These are phyloP conservation scores for Terfezia claveryi DNA, from an alignment of 495 filamentous ascomycete species.

Conservation along the genomic window DNA sequence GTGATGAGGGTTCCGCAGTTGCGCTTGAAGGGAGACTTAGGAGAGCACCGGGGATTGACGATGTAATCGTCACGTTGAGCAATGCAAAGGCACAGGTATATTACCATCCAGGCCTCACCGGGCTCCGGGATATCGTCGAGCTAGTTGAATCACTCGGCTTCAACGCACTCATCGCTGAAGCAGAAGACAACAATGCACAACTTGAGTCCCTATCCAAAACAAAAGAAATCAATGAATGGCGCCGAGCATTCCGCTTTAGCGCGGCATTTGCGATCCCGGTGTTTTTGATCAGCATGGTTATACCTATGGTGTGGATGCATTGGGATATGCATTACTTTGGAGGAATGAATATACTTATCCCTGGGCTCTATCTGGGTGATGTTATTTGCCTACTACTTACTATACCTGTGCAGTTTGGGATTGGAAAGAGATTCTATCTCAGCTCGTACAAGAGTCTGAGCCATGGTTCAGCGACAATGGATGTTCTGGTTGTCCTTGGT, in stretches of 20 bases:
- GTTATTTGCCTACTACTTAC: constrained; percentile 63
- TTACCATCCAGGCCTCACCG: constrained; percentile 46
- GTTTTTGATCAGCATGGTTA: constrained; percentile 75
- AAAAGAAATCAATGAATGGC: constrained; percentile 87
- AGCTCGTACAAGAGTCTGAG: constrained; percentile 77
- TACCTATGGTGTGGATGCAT: constrained; percentile 52
- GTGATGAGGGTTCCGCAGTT: constrained; percentile 44
- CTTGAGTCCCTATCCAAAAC: constrained; percentile 90
- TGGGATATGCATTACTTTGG: constrained; percentile 35
- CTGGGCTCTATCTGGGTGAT: constrained; percentile 74
- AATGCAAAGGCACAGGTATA: constrained; percentile 46
- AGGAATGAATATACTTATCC: constrained; percentile 26
- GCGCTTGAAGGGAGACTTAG: constrained; percentile 47
- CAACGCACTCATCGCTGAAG: constrained; percentile 75
- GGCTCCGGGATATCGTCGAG: constrained; percentile 64
- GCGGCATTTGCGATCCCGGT: constrained; percentile 71
- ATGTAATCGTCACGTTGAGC: constrained; percentile 45
- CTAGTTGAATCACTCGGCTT: constrained; percentile 56
- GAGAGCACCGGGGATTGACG: constrained; percentile 43
- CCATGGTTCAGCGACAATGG: constrained; percentile 88
- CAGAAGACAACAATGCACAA: constrained; percentile 90
- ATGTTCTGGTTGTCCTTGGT: constrained; percentile 81
- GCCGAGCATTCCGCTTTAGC: constrained; percentile 50
- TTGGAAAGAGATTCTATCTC: constrained; percentile 78
- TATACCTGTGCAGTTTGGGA: constrained; percentile 86